Conservation (phyloP, 2,329 filamentous ascomycete species). For the Apiospora sp. region DNA sequence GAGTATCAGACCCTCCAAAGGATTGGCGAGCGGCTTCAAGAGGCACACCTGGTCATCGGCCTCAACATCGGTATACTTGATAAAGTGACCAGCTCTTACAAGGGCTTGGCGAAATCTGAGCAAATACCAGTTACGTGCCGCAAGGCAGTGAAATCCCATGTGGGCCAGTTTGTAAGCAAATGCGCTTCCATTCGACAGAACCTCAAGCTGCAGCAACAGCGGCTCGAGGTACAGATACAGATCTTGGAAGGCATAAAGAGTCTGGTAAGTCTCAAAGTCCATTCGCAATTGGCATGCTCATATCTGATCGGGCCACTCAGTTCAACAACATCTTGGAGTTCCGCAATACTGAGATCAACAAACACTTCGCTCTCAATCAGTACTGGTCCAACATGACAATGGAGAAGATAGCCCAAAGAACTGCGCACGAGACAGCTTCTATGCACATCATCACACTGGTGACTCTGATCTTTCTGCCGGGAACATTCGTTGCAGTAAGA, state of each 20-base stretch:
- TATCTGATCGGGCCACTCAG: neutral
- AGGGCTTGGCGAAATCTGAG: neutral
- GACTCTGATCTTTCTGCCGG: constrained; percentile 30
- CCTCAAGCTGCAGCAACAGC: neutral
- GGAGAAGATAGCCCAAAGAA: constrained; percentile 57
- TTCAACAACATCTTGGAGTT: constrained; percentile 39
- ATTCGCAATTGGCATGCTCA: neutral
- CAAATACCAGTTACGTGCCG: neutral
- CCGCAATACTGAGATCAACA: constrained; percentile 43
- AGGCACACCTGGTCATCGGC: neutral
- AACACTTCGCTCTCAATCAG: constrained; percentile 29
- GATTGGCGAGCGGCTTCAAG: neutral
- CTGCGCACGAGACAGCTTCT: constrained; percentile 45
- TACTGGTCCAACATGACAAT: constrained; percentile 37
- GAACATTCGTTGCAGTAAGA: constrained; percentile 30
- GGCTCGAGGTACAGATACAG: neutral
- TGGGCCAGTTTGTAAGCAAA: neutral
- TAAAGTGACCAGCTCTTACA: neutral
- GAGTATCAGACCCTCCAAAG: neutral
- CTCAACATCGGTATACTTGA: neutral
- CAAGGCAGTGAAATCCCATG: neutral
- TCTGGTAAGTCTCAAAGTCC: neutral
- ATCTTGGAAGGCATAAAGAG: neutral
- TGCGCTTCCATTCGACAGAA: neutral
- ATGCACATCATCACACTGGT: constrained; percentile 31